Conservation (phyloP, 2,329 filamentous ascomycete genomes). For the Mycogone perniciosa region DNA sequence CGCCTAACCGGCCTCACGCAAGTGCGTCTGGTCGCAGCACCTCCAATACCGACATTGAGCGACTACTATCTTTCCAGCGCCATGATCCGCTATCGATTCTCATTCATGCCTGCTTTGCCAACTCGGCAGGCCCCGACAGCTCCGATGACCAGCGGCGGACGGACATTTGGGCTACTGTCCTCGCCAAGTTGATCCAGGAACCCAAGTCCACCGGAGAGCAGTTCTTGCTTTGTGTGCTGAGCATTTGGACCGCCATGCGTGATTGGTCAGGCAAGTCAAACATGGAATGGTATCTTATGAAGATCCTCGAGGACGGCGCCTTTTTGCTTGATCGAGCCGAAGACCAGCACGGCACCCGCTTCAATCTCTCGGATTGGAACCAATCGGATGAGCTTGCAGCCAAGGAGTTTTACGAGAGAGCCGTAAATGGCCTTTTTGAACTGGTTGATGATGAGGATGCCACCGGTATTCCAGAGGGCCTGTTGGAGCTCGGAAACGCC, state of each 20-base stretch:
- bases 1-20: conserved; percentile 39
- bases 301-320: conserved; percentile 84
- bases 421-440: conserved; percentile 74
- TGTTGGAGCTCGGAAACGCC: conserved; percentile 77
- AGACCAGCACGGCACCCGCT: conserved; percentile 65
- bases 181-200: conserved; percentile 74
- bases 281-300: conserved; percentile 92
- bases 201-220: conserved; percentile 71
- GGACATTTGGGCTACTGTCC: conserved; percentile 81
- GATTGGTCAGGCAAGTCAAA: conserved; percentile 86
- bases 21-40: conserved; percentile 38
- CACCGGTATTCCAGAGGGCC: conserved; percentile 79
- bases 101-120: conserved; percentile 83
- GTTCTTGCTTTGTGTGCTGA: conserved; percentile 76
- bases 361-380: conserved; percentile 66
- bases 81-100: conserved; percentile 80
- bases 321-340: conserved; percentile 84
- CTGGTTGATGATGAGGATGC: conserved; percentile 78
- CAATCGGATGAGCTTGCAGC: conserved; percentile 75
- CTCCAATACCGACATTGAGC: conserved; percentile 64
- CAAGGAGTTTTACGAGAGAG: conserved; percentile 81
- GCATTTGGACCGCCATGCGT: conserved; percentile 79
- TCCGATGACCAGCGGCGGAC: conserved; percentile 73
- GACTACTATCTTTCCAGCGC: conserved; percentile 80
- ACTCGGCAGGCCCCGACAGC: conserved; percentile 74